phyloP scores from a whole-genome alignment of 2,329 filamentous ascomycete genomes.

The Leptographium wingfieldii region DNA sequence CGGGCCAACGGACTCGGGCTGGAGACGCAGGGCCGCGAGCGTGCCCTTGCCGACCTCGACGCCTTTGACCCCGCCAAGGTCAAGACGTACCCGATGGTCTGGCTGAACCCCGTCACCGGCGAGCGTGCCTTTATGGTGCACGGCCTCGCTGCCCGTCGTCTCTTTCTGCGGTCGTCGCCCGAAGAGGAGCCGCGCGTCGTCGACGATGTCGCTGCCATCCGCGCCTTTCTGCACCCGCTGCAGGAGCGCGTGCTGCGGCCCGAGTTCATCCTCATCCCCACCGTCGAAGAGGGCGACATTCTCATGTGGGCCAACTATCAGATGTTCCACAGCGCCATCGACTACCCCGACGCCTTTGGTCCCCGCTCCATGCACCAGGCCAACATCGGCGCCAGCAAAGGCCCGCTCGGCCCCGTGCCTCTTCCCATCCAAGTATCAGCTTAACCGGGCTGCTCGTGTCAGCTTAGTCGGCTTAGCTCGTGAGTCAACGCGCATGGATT shows the following conservation, averaged over 20 bases:
- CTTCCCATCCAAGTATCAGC: background rate
- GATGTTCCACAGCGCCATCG: constrained; percentile 28
- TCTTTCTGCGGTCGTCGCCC: constrained; percentile 23
- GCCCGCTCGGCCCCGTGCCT: constrained; percentile 4
- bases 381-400: constrained; percentile 17
- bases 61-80: constrained; percentile 19
- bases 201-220: constrained; percentile 25
- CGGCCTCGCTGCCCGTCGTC: constrained; percentile 24
- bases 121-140: constrained; percentile 32
- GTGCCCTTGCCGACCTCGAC: constrained; percentile 23
- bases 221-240: constrained; percentile 21
- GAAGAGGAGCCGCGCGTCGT: constrained; percentile 22
- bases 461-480: too few relatives aligned
- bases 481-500: background rate
- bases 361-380: constrained; percentile 32
- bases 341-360: constrained; percentile 27
- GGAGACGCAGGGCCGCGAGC: constrained; percentile 24
- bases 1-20: constrained; percentile 28
- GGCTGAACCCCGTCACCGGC: constrained; percentile 29
- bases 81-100: constrained; percentile 32
- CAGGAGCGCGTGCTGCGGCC: constrained; percentile 27
- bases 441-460: background rate
- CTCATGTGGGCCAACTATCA: constrained; percentile 31
- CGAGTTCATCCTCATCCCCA: constrained; percentile 27
- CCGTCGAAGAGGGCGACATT: constrained; percentile 29